Conservation (phyloP, 2,329 filamentous ascomycete genomes). For the Neofusicoccum cordaticola region DNA sequence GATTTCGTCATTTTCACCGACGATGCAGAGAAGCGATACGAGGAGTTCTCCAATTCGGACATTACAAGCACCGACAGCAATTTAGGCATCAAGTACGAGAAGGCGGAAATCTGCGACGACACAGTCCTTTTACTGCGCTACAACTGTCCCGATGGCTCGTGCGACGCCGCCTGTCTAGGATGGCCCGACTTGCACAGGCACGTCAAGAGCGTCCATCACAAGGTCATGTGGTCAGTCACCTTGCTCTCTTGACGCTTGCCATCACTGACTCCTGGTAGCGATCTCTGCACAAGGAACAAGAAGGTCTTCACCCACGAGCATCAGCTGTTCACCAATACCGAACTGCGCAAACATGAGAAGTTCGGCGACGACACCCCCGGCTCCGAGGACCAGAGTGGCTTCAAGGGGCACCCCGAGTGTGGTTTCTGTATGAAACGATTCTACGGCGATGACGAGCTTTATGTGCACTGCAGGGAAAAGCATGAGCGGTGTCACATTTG, state of each 20-base stretch:
- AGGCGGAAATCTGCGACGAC: conserved; percentile 84
- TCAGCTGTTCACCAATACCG: conserved; percentile 78
- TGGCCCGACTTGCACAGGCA: conserved; percentile 79
- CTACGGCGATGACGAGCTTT: conserved; percentile 94
- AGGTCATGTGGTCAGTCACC: conserved; percentile 69
- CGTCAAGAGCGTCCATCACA: conserved; percentile 77
- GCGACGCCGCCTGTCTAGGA: conserved; percentile 79
- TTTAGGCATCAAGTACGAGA: conserved; percentile 88
- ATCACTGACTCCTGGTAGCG: conserved; percentile 45
- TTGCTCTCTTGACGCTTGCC: background rate
- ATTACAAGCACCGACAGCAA: conserved; percentile 78
- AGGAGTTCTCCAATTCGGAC: conserved; percentile 74
- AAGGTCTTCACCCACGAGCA: conserved; percentile 99
- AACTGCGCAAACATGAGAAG: conserved; percentile 83
- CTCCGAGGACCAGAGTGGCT: conserved; percentile 87
- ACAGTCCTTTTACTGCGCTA: conserved; percentile 84
- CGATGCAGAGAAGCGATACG: conserved; percentile 73
- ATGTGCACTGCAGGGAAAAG: conserved; percentile 86
- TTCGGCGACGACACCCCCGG: conserved; percentile 89
- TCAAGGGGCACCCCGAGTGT: conserved; percentile 92
- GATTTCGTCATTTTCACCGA: conserved; percentile 91
- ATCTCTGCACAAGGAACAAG: conserved; percentile 89
- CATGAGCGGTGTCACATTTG: conserved; percentile 96
- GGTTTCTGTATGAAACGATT: conserved; percentile 89
- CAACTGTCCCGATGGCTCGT: conserved; percentile 85